Base-by-base conservation (phyloP, 495 filamentous ascomycete genomes). In the Xylaria grammica region DNA sequence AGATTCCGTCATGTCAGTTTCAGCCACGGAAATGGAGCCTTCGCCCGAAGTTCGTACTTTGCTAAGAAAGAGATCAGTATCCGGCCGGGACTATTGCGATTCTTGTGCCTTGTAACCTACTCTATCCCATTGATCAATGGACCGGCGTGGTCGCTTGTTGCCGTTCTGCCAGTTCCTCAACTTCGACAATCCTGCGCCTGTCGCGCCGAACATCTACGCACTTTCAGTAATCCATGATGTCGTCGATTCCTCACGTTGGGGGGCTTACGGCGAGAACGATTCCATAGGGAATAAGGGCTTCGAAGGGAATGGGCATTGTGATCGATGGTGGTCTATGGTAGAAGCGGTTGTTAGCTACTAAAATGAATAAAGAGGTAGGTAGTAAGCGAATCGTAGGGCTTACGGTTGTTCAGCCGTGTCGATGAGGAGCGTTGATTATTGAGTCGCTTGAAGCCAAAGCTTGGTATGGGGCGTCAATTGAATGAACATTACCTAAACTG, bases 271-370 rank as follows among this genome's bases (percentile, higher is more conserved):
- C 83, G 55, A 93, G 75, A 79, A 96, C 91, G 84, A 97, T 94
- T 69, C 85, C 95, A 81, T 96, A 98, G 51, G 95, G 95, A 75
- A 99, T 79, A 70, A 99, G 81, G 63, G 93, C 89, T 85, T 99
- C 95, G 82, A 98, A 98, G 56, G 95, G 95, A 67, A 99, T 87
- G 76, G 90, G 92, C 95, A 98, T 98, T 52, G 72, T 85, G 84
- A 67, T 60, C 59, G 63, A 63, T 66, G 55, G 24, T 15, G 19
- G 24, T 50, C 34, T 19, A 55, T 56, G 42, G 53, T 70, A 29
- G 40, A 34, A 29, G 56, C 26, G 10, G n/a, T 42, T 29, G 32
- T 50, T 51, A 50, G 45, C 22, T 20, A 1, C 22, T 0, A 6
- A n/a, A 20, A 40, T 15, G 6, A 40, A 13, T 45, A 22, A 15